These are phyloP conservation scores for Suillus lakei DNA, from an alignment of 768 basidiomycete species.

Conservation along the genomic window DNA sequence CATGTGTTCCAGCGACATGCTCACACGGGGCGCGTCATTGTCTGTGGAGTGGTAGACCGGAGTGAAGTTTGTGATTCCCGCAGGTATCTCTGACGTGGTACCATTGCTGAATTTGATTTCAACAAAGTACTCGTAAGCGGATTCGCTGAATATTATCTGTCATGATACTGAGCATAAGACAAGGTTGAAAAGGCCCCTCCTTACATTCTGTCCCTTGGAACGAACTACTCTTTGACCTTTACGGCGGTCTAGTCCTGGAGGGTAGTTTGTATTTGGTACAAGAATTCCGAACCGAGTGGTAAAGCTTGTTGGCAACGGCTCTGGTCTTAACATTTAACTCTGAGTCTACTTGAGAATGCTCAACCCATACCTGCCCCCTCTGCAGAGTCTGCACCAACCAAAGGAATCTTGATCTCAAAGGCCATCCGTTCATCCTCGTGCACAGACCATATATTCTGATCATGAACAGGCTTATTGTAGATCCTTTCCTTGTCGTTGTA, in stretches of 20 bases:
- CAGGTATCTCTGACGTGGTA: slow-evolving; percentile 14
- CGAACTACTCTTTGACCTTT: not conserved
- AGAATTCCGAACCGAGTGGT: slow-evolving; percentile 17
- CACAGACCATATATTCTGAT: slow-evolving; percentile 21
- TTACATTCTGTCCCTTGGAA: not conserved
- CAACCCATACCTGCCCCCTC: not conserved
- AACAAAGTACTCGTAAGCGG: slow-evolving; percentile 26
- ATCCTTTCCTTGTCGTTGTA: not conserved
- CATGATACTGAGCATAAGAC: not conserved
- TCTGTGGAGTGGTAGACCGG: not conserved
- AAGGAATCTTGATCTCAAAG: slow-evolving; percentile 20
- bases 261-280: slow-evolving; percentile 28
- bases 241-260: slow-evolving; percentile 17
- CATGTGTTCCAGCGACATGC: not conserved
- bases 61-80: slow-evolving; percentile 7
- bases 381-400: no score
- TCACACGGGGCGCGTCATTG: not conserved
- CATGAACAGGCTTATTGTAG: not conserved
- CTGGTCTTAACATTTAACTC: not conserved
- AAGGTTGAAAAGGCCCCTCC: no score
- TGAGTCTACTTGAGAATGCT: slow-evolving; percentile 11
- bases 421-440: slow-evolving; percentile 22
- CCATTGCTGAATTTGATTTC: slow-evolving; percentile 21
- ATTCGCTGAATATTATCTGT: slow-evolving; percentile 10
- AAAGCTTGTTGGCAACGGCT: not conserved